phyloP scores from a whole-genome alignment of 257 asterid genomes.

The Apocynum venetum region DNA sequence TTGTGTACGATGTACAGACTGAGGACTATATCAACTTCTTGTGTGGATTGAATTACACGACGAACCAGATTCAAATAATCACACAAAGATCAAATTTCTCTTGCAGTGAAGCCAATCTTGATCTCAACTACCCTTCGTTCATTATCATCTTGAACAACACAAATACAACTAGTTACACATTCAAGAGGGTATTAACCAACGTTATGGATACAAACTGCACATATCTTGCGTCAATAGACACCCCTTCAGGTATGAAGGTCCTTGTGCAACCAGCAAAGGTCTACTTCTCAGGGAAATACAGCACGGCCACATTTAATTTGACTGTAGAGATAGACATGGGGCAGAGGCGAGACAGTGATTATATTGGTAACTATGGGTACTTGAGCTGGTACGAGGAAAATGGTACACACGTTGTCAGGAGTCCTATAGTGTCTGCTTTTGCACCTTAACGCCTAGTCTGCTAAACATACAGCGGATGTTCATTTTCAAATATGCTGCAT shows the following conservation, averaged over 20 bases:
- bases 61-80: conserved; percentile 11
- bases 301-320: conserved; percentile 10
- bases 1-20: conserved; percentile 4
- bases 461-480: background rate
- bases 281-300: conserved; percentile 4
- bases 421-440: conserved; percentile 19
- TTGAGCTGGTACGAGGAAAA: conserved; percentile 16
- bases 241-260: conserved; percentile 11
- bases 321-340: conserved; percentile 13
- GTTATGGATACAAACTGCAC: conserved; percentile 6
- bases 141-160: conserved; percentile 15
- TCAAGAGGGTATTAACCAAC: conserved; percentile 16
- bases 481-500: too few species aligned
- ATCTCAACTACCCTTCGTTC: conserved; percentile 22
- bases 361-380: conserved; percentile 10
- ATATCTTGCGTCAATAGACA: conserved; percentile 5
- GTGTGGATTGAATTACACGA: conserved; percentile 14
- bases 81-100: conserved; percentile 14
- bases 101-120: conserved; percentile 9
- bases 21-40: conserved; percentile 1
- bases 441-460: background rate
- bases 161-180: conserved; percentile 14
- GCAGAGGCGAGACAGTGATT: background rate
- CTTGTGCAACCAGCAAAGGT: conserved; percentile 8
- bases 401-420: conserved; percentile 9